These are phyloP conservation scores for Fonsecaea erecta DNA, from an alignment of 2,329 filamentous ascomycete genomes.

Conservation along the genomic window DNA sequence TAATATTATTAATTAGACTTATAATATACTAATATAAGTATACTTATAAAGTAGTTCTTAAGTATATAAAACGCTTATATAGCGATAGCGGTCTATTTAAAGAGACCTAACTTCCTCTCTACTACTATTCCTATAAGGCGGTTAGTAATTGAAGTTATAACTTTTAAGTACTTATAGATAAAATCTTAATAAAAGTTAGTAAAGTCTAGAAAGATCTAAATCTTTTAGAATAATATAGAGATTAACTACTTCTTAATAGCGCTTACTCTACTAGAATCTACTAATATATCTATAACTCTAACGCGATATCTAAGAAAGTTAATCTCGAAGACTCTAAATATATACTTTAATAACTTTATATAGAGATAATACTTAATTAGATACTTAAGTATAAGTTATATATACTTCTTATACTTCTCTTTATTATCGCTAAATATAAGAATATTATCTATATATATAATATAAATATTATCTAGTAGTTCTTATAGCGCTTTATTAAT, in stretches of 20 bases:
- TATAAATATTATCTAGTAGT: neutral
- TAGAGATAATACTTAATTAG: neutral
- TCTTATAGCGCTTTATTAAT: neutral
- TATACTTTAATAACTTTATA: too few species aligned
- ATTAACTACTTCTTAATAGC: neutral
- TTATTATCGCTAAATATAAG: constrained; percentile 1
- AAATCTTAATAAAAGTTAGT: neutral
- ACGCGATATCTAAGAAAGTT: too few species aligned
- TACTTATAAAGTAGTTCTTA: neutral
- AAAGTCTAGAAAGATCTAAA: constrained; percentile 2
- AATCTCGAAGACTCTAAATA: too few species aligned
- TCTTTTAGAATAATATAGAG: neutral
- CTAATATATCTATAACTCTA: neutral
- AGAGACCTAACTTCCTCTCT: neutral
- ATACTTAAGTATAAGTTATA: neutral
- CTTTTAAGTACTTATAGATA: neutral
- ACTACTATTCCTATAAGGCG: neutral
- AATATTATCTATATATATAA: constrained; percentile 6
- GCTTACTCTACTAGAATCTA: neutral
- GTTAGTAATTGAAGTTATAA: neutral
- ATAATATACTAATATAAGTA: neutral
- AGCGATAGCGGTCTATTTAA: neutral
- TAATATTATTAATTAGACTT: too few species aligned
- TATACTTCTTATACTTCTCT: neutral
- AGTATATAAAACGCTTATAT: neutral